phyloP scores from a whole-genome alignment of 2,329 filamentous ascomycete species.

The Pseudopyricularia javanii region DNA sequence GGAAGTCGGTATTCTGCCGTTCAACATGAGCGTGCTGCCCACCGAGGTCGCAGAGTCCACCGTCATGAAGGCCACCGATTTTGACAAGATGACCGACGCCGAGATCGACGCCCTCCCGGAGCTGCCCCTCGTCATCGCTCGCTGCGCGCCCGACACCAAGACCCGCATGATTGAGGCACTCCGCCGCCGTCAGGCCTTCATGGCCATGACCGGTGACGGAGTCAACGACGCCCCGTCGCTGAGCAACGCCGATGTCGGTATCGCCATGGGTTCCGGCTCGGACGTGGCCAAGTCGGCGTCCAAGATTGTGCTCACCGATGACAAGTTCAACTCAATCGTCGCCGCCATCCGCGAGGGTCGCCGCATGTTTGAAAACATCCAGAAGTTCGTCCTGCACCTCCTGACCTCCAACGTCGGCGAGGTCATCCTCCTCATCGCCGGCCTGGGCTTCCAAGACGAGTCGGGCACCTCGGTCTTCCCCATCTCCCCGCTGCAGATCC shows the following conservation, averaged over 20 bases:
- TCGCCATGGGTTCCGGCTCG: constrained; percentile 80
- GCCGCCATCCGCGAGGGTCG: constrained; percentile 73
- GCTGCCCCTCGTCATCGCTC: constrained; percentile 69
- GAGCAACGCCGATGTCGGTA: constrained; percentile 72
- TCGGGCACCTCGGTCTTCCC: constrained; percentile 70
- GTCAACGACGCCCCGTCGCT: constrained; percentile 80
- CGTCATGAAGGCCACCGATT: constrained; percentile 65
- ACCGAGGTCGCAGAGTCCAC: constrained; percentile 53
- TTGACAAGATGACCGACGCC: constrained; percentile 63
- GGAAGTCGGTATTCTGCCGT: constrained; percentile 66
- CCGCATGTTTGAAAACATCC: constrained; percentile 79
- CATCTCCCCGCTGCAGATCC: constrained; percentile 71
- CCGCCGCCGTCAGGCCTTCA: constrained; percentile 62
- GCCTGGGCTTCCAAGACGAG: constrained; percentile 67
- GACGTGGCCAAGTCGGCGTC: constrained; percentile 77
- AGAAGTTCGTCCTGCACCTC: constrained; percentile 75
- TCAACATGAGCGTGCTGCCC: constrained; percentile 45
- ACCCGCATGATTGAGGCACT: constrained; percentile 85
- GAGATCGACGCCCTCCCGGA: constrained; percentile 67
- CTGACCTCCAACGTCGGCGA: constrained; percentile 75
- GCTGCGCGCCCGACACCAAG: constrained; percentile 77
- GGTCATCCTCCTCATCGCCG: constrained; percentile 68
- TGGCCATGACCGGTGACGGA: constrained; percentile 81
- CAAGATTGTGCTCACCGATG: constrained; percentile 73
- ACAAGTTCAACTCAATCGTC: constrained; percentile 81